Percentiles rank a stretch among this genome's conserved stretches.
phyloP scores from a whole-genome alignment of 2,329 filamentous ascomycete species.

The Kalaharituber pfeilii region DNA sequence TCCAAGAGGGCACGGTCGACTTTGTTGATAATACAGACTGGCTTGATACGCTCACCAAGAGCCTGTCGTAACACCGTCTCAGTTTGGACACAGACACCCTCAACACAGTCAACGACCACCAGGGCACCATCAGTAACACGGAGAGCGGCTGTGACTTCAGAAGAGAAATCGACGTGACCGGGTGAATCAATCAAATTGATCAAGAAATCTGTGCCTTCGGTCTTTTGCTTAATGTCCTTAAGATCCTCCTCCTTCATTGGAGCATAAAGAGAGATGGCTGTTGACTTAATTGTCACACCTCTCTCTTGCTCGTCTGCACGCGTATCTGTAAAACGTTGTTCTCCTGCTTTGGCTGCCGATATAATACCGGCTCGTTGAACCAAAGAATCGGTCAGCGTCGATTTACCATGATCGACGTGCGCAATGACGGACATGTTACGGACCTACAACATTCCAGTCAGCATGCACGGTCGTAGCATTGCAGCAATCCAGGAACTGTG shows the following conservation, averaged over 20 bases:
- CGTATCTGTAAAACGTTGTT: constrained; percentile 90
- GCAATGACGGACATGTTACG: constrained; percentile 99
- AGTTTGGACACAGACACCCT: constrained; percentile 99
- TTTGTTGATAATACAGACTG: constrained; percentile 99
- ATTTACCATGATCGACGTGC: constrained; percentile 99
- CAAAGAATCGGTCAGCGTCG: constrained; percentile 96
- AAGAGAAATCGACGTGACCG: constrained; percentile 99
- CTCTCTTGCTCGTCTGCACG: constrained; percentile 96
- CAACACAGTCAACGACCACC: constrained; percentile 98
- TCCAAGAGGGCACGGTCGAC: constrained; percentile 98
- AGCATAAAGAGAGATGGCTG: constrained; percentile 95
- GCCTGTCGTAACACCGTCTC: constrained; percentile 98
- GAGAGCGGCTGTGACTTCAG: constrained; percentile 96
- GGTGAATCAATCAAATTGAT: constrained; percentile 99
- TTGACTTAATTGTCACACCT: constrained; percentile 99
- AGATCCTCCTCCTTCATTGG: constrained; percentile 66
- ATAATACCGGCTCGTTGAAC: constrained; percentile 99
- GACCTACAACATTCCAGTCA: not conserved
- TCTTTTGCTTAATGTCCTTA: constrained; percentile 84
- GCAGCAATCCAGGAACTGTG: too few species aligned
- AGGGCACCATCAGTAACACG: constrained; percentile 99
- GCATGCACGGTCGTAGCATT: too few species aligned
- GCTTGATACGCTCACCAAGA: constrained; percentile 99
- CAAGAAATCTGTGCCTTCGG: constrained; percentile 89
- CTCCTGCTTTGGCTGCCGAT: constrained; percentile 91